Evolutionary conservation across 1,284 basidiomycete species (phyloP).

Genomic region (Cryptococcus deneoformans): DNA sequence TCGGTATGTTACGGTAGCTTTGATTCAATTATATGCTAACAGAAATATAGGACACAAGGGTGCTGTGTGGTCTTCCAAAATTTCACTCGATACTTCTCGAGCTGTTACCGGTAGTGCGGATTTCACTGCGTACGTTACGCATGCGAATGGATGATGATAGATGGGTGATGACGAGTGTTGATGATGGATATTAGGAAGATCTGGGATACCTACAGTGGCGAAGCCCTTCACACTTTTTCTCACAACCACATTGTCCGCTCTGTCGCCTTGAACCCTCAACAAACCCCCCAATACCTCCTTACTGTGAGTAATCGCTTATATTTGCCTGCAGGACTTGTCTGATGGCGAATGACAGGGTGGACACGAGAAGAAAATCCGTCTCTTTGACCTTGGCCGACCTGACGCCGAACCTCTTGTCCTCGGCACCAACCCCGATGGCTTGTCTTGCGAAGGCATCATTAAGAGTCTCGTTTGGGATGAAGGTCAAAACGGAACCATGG

Average conservation of each 20-base stretch:
- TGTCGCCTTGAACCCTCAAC: constrained; percentile 65
- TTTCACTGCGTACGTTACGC: constrained; percentile 79
- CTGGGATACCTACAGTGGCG: constrained; percentile 94
- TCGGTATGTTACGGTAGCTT: constrained; percentile 54
- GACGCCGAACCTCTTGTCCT: constrained; percentile 84
- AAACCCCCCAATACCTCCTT: constrained; percentile 47
- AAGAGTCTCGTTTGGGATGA: constrained; percentile 93
- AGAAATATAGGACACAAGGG: constrained; percentile 75
- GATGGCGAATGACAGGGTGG: constrained; percentile 62
- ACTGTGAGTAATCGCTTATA: constrained; percentile 30
- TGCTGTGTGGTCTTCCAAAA: constrained; percentile 95
- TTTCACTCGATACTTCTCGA: constrained; percentile 78
- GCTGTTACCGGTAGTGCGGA: constrained; percentile 95
- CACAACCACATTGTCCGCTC: constrained; percentile 98
- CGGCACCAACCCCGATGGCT: constrained; percentile 57
- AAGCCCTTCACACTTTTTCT: constrained; percentile 82
- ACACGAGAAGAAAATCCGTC: constrained; percentile 94
- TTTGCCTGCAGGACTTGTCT: neutral
- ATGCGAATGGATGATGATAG: neutral
- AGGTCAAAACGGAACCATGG: constrained; percentile 61
- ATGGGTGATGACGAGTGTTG: no score
- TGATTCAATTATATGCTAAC: neutral
- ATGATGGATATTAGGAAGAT: constrained; percentile 65
- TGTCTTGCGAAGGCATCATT: constrained; percentile 76
- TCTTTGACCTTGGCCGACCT: constrained; percentile 81